These are phyloP conservation scores for Penicillium longicatenatum DNA, from an alignment of 495 filamentous ascomycete species.

Conservation along the genomic window DNA sequence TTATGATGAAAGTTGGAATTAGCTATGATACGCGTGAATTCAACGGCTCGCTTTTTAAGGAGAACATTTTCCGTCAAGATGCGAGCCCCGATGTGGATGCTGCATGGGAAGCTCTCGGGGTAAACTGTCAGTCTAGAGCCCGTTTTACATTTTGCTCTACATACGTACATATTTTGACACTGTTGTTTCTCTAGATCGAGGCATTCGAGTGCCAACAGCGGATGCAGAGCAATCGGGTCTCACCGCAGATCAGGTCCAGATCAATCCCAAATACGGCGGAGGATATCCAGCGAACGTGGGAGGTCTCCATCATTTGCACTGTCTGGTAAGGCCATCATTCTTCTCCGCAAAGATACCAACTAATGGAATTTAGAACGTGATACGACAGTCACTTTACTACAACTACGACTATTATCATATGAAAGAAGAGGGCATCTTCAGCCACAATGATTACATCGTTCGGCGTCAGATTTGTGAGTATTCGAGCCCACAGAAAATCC, in stretches of 20 bases:
- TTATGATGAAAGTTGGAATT: constrained; percentile 36
- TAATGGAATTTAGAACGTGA: constrained; percentile 41
- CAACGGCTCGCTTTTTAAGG: constrained; percentile 55
- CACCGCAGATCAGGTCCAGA: constrained; percentile 49
- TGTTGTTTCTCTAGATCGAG: constrained; percentile 31
- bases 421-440: constrained; percentile 48
- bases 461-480: constrained; percentile 49
- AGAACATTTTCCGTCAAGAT: constrained; percentile 53
- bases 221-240: constrained; percentile 46
- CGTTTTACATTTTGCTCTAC: neutral
- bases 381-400: constrained; percentile 56
- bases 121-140: constrained; percentile 41
- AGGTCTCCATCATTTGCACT: constrained; percentile 60
- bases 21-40: constrained; percentile 36
- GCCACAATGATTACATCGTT: constrained; percentile 51
- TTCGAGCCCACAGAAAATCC: neutral
- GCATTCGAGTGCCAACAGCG: constrained; percentile 37
- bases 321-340: constrained; percentile 37
- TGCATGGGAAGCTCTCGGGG: constrained; percentile 57
- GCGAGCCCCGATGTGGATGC: constrained; percentile 57
- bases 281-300: constrained; percentile 57
- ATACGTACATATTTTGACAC: neutral
- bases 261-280: constrained; percentile 53
- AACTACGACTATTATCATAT: constrained; percentile 59
- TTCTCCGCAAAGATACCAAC: neutral